A percentile compares a stretch with the other conserved stretches of the same genome.
phyloP scores from a whole-genome alignment of 1,284 basidiomycete genomes.

The Pterulicium gracile region DNA sequence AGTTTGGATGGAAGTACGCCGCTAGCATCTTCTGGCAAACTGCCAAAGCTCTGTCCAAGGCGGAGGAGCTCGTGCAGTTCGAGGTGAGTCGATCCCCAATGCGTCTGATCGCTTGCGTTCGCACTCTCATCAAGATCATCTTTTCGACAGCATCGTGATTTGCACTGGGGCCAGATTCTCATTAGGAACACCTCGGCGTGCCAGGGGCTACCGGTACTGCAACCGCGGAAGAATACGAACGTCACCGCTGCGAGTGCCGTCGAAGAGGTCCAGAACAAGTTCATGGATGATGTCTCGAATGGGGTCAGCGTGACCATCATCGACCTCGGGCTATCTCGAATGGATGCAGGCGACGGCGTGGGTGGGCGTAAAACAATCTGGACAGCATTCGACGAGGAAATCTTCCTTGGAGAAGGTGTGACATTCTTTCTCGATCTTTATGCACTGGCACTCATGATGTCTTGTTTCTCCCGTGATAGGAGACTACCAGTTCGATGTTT shows the following conservation, averaged over 20 bases:
- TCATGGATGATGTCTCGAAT: slow-evolving; percentile 47
- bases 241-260: slow-evolving; percentile 11
- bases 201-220: slow-evolving; percentile 16
- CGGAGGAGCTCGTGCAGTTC: slow-evolving; percentile 72
- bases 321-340: slow-evolving; percentile 87
- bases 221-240: slow-evolving; percentile 19
- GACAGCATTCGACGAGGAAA: slow-evolving; percentile 72
- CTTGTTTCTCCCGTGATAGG: slow-evolving; percentile 27
- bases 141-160: slow-evolving; percentile 86
- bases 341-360: slow-evolving; percentile 42
- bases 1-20: slow-evolving; percentile 75
- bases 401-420: slow-evolving; percentile 75
- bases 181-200: slow-evolving; percentile 43
- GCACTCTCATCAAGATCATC: no score
- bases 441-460: no score
- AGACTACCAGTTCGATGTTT: slow-evolving; percentile 92
- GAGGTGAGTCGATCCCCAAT: slow-evolving; percentile 47
- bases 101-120: neutral
- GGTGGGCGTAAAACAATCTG: slow-evolving; percentile 43
- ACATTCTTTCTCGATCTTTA: neutral
- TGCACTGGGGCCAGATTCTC: slow-evolving; percentile 97
- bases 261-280: slow-evolving; percentile 9
- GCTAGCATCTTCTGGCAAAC: slow-evolving; percentile 90
- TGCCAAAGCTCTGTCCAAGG: slow-evolving; percentile 61
- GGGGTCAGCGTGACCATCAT: slow-evolving; percentile 81